Base-by-base conservation (phyloP, 2,329 filamentous ascomycete genomes). In the Aureobasidium sp. region DNA sequence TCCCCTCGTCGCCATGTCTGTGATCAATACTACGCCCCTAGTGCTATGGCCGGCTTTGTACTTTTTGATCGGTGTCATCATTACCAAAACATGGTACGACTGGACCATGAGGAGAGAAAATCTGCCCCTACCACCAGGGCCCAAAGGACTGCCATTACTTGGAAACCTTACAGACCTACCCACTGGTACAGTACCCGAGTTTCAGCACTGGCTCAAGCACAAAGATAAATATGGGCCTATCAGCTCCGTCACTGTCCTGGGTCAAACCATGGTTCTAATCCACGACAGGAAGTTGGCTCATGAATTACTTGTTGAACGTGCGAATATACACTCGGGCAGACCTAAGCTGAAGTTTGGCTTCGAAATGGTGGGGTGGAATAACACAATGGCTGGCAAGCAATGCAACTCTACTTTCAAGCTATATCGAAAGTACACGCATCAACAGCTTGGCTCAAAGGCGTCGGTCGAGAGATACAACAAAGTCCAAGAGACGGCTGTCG, bases 361-460 rank as follows among this genome's bases (percentile, higher is more conserved):
- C 32, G 65, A 66, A 5, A 61, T 66, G 64, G 48, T 52, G 7
- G 78, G 77, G 6, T 78, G 71, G 74, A 72, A 72, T 7, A 66
- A 77, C 21, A 63, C 71, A 0, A 63, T 78, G 2, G 70, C 70
- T 3, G 61, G 76, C 21, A 67, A 69, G 27, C 68, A 68, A 13
- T 76, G 48, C 34, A 37, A 52, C 32, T 32, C 48, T 1, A 72
- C 72, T 72, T 32, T 69, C 49, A 64, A 66, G 2, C 42, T 69
- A 3, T 73, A 79, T 50, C 78, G 81, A 11, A 82, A 78, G 66
- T 72, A 77, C 10, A 73, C 79, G 44, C 70, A 73, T 30, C 72
- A 73, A n/a, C 70, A 77, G 13, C 69, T 83, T 6, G 80, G 81
- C 0, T 76, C 78, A 0, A 77, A 76, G 39, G 61, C 65, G 0